Evolutionary conservation across 2,329 filamentous ascomycete genomes (phyloP).

Genomic region (Didymella lethalis): DNA sequence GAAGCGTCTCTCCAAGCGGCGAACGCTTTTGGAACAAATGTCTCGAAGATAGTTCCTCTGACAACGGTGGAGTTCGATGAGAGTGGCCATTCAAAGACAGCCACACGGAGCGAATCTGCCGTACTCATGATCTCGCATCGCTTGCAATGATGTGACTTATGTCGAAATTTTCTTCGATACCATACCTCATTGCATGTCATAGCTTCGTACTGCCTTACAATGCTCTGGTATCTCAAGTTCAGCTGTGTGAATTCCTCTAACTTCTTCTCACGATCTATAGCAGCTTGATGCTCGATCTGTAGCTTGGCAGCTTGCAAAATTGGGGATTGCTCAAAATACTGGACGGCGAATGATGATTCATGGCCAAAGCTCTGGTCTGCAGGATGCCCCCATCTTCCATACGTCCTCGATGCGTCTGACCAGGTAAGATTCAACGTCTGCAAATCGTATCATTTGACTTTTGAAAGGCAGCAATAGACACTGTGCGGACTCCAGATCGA

Average conservation of each 20-base stretch:
- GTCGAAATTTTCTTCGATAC: not conserved
- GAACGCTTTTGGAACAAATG: not conserved
- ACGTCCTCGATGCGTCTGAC: not conserved
- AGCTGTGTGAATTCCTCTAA: slow-evolving; percentile 28
- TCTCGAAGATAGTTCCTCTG: not conserved
- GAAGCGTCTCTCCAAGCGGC: not conserved
- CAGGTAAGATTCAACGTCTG: not conserved
- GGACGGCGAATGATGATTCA: slow-evolving; percentile 55
- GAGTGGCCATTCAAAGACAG: not conserved
- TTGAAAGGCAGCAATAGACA: not conserved
- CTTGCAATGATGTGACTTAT: slow-evolving; percentile 18
- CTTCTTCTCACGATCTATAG: slow-evolving; percentile 38
- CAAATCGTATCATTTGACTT: not conserved
- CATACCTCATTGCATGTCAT: not conserved
- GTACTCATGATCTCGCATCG: slow-evolving; percentile 40
- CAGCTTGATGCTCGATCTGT: slow-evolving; percentile 49
- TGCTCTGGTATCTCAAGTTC: not conserved
- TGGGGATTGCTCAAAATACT: slow-evolving; percentile 54
- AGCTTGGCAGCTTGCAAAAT: not conserved
- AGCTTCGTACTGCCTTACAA: not conserved
- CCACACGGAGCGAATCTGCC: not conserved
- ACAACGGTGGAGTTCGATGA: not conserved
- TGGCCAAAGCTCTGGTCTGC: slow-evolving; percentile 40
- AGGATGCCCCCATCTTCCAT: not conserved
- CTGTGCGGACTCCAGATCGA: not conserved